Evolutionary conservation across 139 green algal genomes (phyloP).

Genomic region (Picochlorum sp.): DNA sequence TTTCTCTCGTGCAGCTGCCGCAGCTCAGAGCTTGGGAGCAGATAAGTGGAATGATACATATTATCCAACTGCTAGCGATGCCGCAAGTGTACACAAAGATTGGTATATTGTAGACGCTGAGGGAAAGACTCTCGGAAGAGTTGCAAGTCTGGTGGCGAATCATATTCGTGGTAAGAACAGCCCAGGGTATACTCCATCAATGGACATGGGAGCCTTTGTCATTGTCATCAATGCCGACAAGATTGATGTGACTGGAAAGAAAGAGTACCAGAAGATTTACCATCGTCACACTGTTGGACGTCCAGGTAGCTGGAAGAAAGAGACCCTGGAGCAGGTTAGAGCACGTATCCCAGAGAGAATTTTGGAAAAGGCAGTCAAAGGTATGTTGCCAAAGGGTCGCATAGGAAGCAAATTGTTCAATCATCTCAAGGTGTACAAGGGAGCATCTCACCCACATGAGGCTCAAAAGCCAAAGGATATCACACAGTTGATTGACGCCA

Average conservation of each 20-base stretch:
- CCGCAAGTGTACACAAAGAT: conserved; percentile 63
- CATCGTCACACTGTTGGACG: conserved; percentile 68
- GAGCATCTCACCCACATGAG: conserved; percentile 77
- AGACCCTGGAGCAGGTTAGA: conserved; percentile 72
- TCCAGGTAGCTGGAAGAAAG: conserved; percentile 62
- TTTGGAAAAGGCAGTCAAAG: conserved; percentile 92
- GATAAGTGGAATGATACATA: conserved; percentile 92
- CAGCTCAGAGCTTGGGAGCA: conserved; percentile 12
- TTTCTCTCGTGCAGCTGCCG: not conserved
- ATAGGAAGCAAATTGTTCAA: conserved; percentile 75
- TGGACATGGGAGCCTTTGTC: conserved; percentile 96
- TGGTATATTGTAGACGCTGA: conserved; percentile 95
- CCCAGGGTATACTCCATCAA: conserved; percentile 78
- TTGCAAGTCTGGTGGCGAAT: conserved; percentile 75
- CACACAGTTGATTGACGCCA: conserved; percentile 63
- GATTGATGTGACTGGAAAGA: conserved; percentile 81
- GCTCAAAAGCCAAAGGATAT: conserved; percentile 89
- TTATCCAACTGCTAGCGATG: conserved; percentile 86
- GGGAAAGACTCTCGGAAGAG: conserved; percentile 83
- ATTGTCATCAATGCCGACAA: conserved; percentile 96
- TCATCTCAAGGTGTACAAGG: conserved; percentile 95
- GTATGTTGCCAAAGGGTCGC: conserved; percentile 94
- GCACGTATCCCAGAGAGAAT: conserved; percentile 93
- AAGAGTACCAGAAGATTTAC: conserved; percentile 89
- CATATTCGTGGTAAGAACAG: conserved; percentile 89